Evolutionary conservation across 1,139 yeast species (phyloP).

Genomic region (Diutina pseudorugosa): DNA sequence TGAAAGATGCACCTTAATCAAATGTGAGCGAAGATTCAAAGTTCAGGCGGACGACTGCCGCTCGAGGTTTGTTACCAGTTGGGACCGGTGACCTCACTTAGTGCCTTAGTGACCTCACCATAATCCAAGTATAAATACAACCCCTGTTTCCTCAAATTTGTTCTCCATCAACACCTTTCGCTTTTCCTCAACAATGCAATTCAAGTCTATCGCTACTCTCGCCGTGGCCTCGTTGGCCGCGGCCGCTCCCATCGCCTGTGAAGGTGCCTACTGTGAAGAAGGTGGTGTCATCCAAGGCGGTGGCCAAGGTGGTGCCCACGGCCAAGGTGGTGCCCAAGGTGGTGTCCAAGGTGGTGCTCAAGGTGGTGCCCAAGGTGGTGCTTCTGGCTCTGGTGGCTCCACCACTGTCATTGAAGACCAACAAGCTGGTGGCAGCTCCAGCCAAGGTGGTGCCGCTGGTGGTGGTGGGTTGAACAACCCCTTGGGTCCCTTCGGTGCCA

Average conservation of each 20-base stretch:
- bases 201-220: conserved; percentile 3
- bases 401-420: not conserved
- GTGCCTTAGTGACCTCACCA: too few relatives aligned
- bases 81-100: too few relatives aligned
- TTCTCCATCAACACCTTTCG: not conserved
- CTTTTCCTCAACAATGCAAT: not conserved
- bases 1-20: too few relatives aligned
- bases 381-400: not conserved
- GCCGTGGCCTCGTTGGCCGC: not conserved
- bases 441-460: not conserved
- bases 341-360: not conserved
- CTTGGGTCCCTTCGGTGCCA: not conserved
- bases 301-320: not conserved
- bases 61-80: too few relatives aligned
- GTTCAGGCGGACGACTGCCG: not conserved
- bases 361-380: not conserved
- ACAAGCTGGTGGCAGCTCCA: too few relatives aligned
- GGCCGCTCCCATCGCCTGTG: conserved; percentile 1
- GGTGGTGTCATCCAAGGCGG: not conserved
- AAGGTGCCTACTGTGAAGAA: not conserved
- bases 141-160: not conserved
- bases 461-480: not conserved
- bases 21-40: too few relatives aligned
- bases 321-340: not conserved
- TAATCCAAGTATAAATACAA: not conserved